Conservation (phyloP, 2,329 filamentous ascomycete species). For the Rhinocladiella mackenziei region DNA sequence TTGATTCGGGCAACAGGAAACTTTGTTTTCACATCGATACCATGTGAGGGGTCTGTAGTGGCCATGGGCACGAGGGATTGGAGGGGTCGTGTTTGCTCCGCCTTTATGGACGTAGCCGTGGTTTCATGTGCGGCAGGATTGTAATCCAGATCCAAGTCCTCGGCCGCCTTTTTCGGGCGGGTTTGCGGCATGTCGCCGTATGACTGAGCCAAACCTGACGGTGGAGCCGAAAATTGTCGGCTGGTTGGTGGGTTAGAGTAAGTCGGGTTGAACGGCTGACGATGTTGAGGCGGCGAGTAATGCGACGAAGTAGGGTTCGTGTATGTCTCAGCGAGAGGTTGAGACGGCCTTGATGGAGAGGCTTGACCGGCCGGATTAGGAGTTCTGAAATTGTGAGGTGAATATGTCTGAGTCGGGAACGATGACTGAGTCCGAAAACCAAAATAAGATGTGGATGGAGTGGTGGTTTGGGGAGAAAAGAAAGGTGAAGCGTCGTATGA, state of each 20-base stretch:
- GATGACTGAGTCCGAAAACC: constrained; percentile 14
- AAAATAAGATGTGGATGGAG: constrained; percentile 27
- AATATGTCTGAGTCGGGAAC: constrained; percentile 7
- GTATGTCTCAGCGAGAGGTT: constrained; percentile 30
- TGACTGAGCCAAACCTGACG: constrained; percentile 13
- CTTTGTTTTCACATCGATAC: constrained; percentile 81
- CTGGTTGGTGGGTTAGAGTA: background rate
- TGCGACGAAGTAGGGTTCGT: constrained; percentile 16
- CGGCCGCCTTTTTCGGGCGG: constrained; percentile 36
- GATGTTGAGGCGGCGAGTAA: constrained; percentile 37
- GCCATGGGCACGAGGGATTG: constrained; percentile 17
- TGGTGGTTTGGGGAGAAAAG: constrained; percentile 37
- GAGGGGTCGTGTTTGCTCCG: constrained; percentile 5
- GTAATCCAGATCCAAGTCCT: constrained; percentile 29
- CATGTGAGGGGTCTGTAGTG: constrained; percentile 38
- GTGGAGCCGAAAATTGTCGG: constrained; percentile 7
- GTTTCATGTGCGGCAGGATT: constrained; percentile 15
- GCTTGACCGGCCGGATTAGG: constrained; percentile 14
- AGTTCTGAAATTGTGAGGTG: constrained; percentile 16
- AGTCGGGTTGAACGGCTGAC: constrained; percentile 29
- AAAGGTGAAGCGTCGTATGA: constrained; percentile 48
- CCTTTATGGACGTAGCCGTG: constrained; percentile 8
- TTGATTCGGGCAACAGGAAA: constrained; percentile 98
- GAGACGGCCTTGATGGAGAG: constrained; percentile 29
- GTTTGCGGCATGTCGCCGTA: constrained; percentile 42